A percentile compares a stretch with the other conserved stretches of the same genome.
These are phyloP conservation scores for Quercus gilva DNA, from an alignment of 306 rosid species.

Conservation along the genomic window DNA sequence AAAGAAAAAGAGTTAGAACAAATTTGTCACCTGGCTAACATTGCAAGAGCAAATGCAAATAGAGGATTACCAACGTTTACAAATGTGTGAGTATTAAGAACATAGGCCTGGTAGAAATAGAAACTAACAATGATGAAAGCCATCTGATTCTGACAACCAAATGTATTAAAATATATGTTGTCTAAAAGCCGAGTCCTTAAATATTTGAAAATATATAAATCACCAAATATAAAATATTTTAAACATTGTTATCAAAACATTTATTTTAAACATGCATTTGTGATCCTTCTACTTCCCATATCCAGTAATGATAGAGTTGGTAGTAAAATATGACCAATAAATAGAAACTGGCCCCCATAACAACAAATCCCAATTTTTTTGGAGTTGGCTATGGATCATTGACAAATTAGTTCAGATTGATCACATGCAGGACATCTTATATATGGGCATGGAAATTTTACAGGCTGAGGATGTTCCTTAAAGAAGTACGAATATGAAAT, in stretches of 20 bases:
- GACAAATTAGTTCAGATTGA: background rate
- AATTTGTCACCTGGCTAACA: conserved; percentile 1
- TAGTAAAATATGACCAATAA: background rate
- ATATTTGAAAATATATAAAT: background rate
- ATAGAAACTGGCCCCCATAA: background rate
- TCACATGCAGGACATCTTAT: background rate
- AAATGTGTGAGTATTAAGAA: background rate
- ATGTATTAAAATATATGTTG: background rate
- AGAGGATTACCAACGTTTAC: background rate
- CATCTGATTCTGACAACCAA: background rate
- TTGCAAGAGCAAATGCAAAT: background rate
- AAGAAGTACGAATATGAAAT: background rate
- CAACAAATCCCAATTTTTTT: background rate
- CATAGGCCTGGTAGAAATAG: background rate
- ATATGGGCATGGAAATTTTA: background rate
- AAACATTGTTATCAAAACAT: background rate
- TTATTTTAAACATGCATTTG: background rate
- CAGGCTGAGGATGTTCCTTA: background rate
- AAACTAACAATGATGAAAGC: background rate
- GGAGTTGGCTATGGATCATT: too few relatives aligned
- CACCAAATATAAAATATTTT: background rate
- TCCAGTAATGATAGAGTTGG: background rate
- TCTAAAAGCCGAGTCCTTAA: background rate
- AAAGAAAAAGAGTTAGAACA: conserved; percentile 33
- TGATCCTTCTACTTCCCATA: background rate